Evolutionary conservation across 345 rosid genomes (phyloP).

Genomic region (Dimocarpus longan): DNA sequence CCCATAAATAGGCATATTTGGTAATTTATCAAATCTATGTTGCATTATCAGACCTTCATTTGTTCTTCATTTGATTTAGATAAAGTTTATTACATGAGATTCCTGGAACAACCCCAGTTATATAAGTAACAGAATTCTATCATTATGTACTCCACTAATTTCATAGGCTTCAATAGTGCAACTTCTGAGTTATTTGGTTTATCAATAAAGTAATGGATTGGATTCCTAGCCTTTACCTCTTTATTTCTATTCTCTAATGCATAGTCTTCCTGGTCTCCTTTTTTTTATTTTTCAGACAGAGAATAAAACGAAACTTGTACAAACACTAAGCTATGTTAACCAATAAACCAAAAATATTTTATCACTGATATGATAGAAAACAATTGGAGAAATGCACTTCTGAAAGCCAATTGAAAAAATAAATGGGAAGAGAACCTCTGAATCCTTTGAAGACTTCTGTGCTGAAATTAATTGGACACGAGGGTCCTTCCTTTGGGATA

Average conservation of each 20-base stretch:
- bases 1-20: neutral
- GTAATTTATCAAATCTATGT: neutral
- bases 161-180: neutral
- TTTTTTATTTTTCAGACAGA: too few species aligned
- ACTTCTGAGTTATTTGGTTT: neutral
- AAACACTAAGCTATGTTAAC: neutral
- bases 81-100: neutral
- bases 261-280: neutral
- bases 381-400: neutral
- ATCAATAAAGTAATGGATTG: neutral
- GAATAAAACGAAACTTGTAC: neutral
- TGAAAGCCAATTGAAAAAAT: neutral
- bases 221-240: neutral
- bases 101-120: neutral
- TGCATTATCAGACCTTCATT: neutral
- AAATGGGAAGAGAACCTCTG: conserved; percentile 51
- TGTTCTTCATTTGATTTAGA: neutral
- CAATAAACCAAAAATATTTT: neutral
- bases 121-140: neutral
- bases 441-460: conserved; percentile 39
- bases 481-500: conserved; percentile 74
- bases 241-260: neutral
- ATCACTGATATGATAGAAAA: neutral
- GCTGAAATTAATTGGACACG: conserved; percentile 70
- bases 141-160: neutral